Percentiles rank a stretch among this genome's conserved stretches.
Evolutionary conservation across 1,284 basidiomycete species (phyloP).

Genomic region (Ceratobasidium sp.): DNA sequence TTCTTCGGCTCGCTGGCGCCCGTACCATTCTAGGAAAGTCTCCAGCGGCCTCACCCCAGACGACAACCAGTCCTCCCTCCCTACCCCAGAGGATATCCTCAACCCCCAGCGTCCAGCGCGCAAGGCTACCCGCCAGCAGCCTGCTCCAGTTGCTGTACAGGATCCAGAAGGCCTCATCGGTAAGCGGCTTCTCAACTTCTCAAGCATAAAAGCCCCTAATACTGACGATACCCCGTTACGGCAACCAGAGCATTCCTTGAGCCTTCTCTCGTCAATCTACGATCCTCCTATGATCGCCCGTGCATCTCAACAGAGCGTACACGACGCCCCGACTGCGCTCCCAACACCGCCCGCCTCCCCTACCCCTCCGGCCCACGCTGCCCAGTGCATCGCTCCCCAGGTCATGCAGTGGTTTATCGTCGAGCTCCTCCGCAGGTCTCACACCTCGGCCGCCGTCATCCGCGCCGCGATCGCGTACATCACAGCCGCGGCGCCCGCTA

Average conservation of each 20-base stretch:
- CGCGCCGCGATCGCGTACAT: slow-evolving; percentile 26
- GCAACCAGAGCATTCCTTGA: slow-evolving; percentile 23
- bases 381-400: slow-evolving; percentile 27
- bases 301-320: not conserved
- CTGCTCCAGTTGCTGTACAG: slow-evolving; percentile 12
- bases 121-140: not conserved
- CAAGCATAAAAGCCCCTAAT: not conserved
- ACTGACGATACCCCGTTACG: slow-evolving; percentile 17
- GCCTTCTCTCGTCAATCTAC: slow-evolving; percentile 29
- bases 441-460: slow-evolving; percentile 32
- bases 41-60: slow-evolving; percentile 8
- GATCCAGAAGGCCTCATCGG: slow-evolving; percentile 37
- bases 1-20: slow-evolving; percentile 26
- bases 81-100: not conserved
- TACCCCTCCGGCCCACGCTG: not conserved
- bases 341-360: slow-evolving; percentile 32
- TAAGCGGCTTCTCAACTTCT: slow-evolving; percentile 20
- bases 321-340: not conserved
- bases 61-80: slow-evolving; percentile 9
- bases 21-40: slow-evolving; percentile 30
- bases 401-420: slow-evolving; percentile 36
- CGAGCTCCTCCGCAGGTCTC: slow-evolving; percentile 28
- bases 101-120: not conserved
- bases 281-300: slow-evolving; percentile 20
- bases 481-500: slow-evolving; percentile 20